Conservation (phyloP, 2,329 filamentous ascomycete species). For the Xenoacremonium recifei region DNA sequence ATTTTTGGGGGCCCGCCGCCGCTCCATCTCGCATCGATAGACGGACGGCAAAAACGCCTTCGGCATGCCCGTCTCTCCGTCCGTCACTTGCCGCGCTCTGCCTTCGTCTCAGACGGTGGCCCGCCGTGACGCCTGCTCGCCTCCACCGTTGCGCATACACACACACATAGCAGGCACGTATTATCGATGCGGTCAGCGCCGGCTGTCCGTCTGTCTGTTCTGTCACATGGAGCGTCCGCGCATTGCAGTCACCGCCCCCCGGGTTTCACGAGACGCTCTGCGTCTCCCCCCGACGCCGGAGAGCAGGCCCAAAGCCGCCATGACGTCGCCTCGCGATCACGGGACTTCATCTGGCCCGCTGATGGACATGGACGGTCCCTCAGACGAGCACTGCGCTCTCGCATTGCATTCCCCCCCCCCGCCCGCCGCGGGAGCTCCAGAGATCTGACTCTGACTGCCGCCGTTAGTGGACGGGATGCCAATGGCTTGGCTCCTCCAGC, state of each 20-base stretch:
- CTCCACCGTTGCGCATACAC: slow-evolving; percentile 10
- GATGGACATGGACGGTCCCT: too few species aligned
- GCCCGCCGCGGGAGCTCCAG: too few species aligned
- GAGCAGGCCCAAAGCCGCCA: slow-evolving; percentile 6
- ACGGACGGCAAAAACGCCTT: too few species aligned
- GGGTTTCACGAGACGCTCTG: slow-evolving; percentile 22
- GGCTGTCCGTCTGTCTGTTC: slow-evolving; percentile 11
- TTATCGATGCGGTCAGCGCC: not conserved
- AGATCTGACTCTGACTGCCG: too few species aligned
- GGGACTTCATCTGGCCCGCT: too few species aligned
- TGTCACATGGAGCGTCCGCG: slow-evolving; percentile 17
- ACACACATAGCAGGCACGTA: not conserved
- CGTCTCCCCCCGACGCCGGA: slow-evolving; percentile 14
- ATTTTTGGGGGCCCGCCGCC: too few species aligned
- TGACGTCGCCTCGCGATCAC: slow-evolving; percentile 22
- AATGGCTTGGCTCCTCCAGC: too few species aligned
- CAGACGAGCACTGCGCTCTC: too few species aligned
- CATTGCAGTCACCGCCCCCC: slow-evolving; percentile 6
- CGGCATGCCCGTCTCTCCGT: too few species aligned
- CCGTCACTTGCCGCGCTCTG: slow-evolving; percentile 11
- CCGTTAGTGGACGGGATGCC: too few species aligned
- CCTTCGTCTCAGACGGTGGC: slow-evolving; percentile 1
- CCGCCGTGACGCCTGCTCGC: slow-evolving; percentile 4
- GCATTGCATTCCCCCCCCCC: too few species aligned
- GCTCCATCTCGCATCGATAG: too few species aligned